A percentile compares a stretch with the other conserved stretches of the same genome.
phyloP scores from a whole-genome alignment of 441 rosid species.

The Monsonia emarginata region DNA sequence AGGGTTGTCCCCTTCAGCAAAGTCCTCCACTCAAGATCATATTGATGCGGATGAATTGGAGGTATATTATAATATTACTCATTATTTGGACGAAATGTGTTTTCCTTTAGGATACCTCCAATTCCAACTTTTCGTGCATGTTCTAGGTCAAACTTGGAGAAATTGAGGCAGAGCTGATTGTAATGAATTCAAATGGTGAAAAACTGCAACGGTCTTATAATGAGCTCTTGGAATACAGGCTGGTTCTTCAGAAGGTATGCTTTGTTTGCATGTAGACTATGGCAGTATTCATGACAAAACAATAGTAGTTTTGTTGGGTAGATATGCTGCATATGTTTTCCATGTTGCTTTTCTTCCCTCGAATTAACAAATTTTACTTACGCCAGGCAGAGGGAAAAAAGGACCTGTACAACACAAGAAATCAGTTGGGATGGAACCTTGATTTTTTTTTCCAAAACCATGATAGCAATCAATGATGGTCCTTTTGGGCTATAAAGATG shows the following conservation, averaged over 20 bases:
- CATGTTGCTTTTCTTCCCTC: not conserved
- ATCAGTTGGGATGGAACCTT: not conserved
- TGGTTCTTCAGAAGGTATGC: constrained; percentile 71
- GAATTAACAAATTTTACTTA: not conserved
- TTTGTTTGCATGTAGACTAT: constrained; percentile 4
- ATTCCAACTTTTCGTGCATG: not conserved
- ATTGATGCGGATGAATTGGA: constrained; percentile 37
- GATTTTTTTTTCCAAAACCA: not conserved
- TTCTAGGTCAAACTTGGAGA: constrained; percentile 61
- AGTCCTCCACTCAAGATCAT: constrained; percentile 16
- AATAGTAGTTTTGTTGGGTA: not conserved
- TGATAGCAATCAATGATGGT: not conserved
- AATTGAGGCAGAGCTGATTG: constrained; percentile 77
- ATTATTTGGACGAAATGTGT: not conserved
- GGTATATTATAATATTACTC: constrained; percentile 22
- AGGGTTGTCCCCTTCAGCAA: constrained; percentile 30
- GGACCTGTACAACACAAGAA: not conserved
- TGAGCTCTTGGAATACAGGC: constrained; percentile 70
- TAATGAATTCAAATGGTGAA: constrained; percentile 75
- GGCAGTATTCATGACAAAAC: not conserved
- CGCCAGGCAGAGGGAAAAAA: not conserved
- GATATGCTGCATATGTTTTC: not conserved
- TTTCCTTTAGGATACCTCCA: not conserved
- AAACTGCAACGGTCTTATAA: constrained; percentile 62
- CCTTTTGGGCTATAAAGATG: not conserved